Percentiles rank a stretch among this genome's conserved stretches.
Conservation (phyloP, 2,329 filamentous ascomycete genomes). For the Pseudopyricularia cyperi region DNA sequence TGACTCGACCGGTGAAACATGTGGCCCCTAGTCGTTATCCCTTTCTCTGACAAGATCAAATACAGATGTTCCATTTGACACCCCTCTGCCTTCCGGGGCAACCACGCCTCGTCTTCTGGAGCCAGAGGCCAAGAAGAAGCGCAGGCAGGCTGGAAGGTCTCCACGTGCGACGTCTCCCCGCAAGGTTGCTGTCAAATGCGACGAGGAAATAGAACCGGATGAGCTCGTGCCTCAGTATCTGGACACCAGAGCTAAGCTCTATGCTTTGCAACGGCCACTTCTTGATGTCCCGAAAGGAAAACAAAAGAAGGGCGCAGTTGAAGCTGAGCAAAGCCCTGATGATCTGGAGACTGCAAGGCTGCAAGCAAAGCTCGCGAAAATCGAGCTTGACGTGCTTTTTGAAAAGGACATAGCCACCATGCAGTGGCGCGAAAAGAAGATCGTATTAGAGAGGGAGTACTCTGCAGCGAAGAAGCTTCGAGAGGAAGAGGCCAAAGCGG, state of each 20-base stretch:
- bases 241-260: slow-evolving; percentile 57
- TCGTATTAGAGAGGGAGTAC: slow-evolving; percentile 49
- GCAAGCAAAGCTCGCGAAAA: slow-evolving; percentile 58
- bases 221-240: slow-evolving; percentile 66
- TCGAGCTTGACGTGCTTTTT: slow-evolving; percentile 68
- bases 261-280: slow-evolving; percentile 42
- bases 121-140: slow-evolving; percentile 16
- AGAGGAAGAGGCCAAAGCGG: slow-evolving; percentile 15
- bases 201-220: slow-evolving; percentile 64
- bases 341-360: slow-evolving; percentile 48
- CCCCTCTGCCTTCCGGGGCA: slow-evolving; percentile 33
- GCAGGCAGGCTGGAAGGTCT: slow-evolving; percentile 18
- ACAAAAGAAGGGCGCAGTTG: slow-evolving; percentile 10
- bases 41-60: neutral
- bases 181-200: slow-evolving; percentile 36
- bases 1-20: neutral
- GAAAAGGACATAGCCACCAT: slow-evolving; percentile 53
- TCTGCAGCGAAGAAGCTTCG: slow-evolving; percentile 30
- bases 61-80: slow-evolving; percentile 35
- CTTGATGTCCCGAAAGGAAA: slow-evolving; percentile 29
- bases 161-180: slow-evolving; percentile 20
- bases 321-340: slow-evolving; percentile 8
- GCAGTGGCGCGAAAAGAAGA: slow-evolving; percentile 47
- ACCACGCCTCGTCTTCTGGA: slow-evolving; percentile 33
- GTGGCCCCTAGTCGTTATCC: neutral